phyloP scores from a whole-genome alignment of 1,139 yeast genomes.

The Scheffersomyces parashehatae region DNA sequence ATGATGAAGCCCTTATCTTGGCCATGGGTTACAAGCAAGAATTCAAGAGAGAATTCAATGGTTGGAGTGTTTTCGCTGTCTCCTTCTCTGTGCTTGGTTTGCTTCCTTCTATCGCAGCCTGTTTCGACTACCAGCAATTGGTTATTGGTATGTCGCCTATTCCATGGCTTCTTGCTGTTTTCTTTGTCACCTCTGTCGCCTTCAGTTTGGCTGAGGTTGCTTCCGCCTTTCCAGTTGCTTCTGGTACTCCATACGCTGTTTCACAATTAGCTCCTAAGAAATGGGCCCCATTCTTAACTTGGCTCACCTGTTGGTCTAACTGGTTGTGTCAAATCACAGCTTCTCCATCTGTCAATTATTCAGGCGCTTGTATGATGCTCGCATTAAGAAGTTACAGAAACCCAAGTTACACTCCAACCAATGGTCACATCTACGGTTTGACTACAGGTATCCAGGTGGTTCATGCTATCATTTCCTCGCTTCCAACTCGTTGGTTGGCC shows the following conservation, averaged over 20 bases:
- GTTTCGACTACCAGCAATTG: conserved; percentile 53
- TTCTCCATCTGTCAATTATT: conserved; percentile 66
- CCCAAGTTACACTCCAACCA: conserved; percentile 15
- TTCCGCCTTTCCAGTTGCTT: conserved; percentile 48
- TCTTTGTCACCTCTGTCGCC: conserved; percentile 53
- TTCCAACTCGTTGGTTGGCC: conserved; percentile 60
- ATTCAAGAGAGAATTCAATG: conserved; percentile 65
- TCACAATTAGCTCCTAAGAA: conserved; percentile 55
- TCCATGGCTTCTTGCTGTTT: conserved; percentile 55
- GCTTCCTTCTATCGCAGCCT: conserved; percentile 68
- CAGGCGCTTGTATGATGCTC: conserved; percentile 61
- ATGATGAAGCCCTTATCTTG: conserved; percentile 57
- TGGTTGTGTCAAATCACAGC: conserved; percentile 57
- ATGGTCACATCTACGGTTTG: conserved; percentile 22
- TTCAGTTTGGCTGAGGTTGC: conserved; percentile 50
- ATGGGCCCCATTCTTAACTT: conserved; percentile 53
- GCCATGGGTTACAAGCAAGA: conserved; percentile 77
- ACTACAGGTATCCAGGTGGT: conserved; percentile 48
- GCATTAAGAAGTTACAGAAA: conserved; percentile 44
- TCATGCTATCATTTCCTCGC: conserved; percentile 51
- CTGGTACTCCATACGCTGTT: conserved; percentile 53
- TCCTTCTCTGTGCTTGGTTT: conserved; percentile 74
- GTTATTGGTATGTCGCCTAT: conserved; percentile 55
- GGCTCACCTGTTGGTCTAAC: conserved; percentile 28
- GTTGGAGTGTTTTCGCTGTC: conserved; percentile 64